phyloP scores from a whole-genome alignment of 192 early-diverging fungal species.

The Cladochytrium replicatum region DNA sequence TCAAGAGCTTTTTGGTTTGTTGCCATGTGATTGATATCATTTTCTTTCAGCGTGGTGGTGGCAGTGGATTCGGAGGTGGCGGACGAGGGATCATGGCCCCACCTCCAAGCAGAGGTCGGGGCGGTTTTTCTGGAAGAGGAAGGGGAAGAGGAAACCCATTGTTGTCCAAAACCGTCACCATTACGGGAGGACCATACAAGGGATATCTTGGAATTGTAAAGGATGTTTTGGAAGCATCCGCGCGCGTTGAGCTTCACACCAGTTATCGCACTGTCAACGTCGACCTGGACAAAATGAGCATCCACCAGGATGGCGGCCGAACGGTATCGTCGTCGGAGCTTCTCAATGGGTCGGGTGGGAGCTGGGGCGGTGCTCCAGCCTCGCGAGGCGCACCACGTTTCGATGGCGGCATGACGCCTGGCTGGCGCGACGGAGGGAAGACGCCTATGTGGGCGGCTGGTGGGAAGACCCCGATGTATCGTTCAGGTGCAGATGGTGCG shows the following conservation, averaged over 20 bases:
- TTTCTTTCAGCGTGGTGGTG: slow-evolving; percentile 7
- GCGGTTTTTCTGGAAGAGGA: slow-evolving; percentile 22
- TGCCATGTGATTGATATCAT: no score
- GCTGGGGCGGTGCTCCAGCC: slow-evolving; percentile 4
- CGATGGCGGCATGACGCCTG: slow-evolving; percentile 35
- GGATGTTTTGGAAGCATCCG: slow-evolving; percentile 58
- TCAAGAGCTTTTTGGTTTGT: no score
- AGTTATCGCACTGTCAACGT: slow-evolving; percentile 73
- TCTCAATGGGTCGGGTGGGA: slow-evolving; percentile 3
- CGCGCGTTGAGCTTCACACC: slow-evolving; percentile 89
- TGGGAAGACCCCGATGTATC: no score
- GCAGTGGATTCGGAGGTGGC: slow-evolving; percentile 21
- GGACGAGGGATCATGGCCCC: slow-evolving; percentile 10
- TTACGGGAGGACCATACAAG: slow-evolving; percentile 83
- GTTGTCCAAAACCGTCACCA: slow-evolving; percentile 71
- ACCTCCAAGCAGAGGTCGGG: no score
- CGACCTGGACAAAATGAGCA: slow-evolving; percentile 61
- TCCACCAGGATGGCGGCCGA: slow-evolving; percentile 44
- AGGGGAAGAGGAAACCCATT: slow-evolving; percentile 39
- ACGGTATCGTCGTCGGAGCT: slow-evolving; percentile 3
- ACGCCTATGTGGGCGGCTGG: slow-evolving; percentile 46
- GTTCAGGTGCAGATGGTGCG: no score
- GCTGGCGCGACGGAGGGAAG: slow-evolving; percentile 35
- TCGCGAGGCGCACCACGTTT: not conserved
- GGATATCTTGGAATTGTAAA: slow-evolving; percentile 98